Base-by-base conservation (phyloP, 192 early-diverging fungal genomes). In the Coemansia sp. region DNA sequence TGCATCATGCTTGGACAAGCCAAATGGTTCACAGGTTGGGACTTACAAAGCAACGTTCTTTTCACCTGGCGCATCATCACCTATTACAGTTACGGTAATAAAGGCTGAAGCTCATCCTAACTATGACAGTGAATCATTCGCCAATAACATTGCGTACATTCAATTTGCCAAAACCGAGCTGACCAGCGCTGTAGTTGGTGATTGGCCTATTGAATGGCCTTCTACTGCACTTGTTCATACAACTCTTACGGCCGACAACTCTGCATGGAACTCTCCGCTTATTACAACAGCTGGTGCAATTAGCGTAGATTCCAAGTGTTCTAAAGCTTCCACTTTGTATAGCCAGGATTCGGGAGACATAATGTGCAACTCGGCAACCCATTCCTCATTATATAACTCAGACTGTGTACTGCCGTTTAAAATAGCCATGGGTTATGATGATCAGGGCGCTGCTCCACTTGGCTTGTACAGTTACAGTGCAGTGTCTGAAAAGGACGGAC, bases 61-160 rank as follows among this genome's bases (percentile, higher is more conserved):
- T 18, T 52, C 37, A 0, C 62, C 62, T 2, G 62, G 62, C 14
- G 27, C 41, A 49, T 32, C 51, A 6, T 55, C 37, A 7, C 53
- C 26, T 11, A 26, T 29, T 29, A 13, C n/a, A 26, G 53, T 54
- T 0, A 16, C 19, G 1, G 43, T 64, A 16, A 29, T 26, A 14
- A 32, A 39, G 9, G 54, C 20, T 3, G 41, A 7, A 12, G 39
- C 54, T 20, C 53, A 64, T 43, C 23, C 53, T 2, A 14, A 29
- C 37, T 64, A 64, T 18, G 24, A 64, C 22, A 24, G 16, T 4
- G 2, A 8, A 10, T 56, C 62, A 2, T 64, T 64, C 48, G 62
- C 62, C 7, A 64, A 64, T 41, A 64, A 64, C 19, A 64, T 64
- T 64, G 62, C 62, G 0, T 24, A 53, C 38, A 52, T 64, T 13